Percentiles rank a stretch among this genome's conserved stretches.
These are phyloP conservation scores for Penicillium verhagenii DNA, from an alignment of 495 filamentous ascomycete species.

Conservation along the genomic window DNA sequence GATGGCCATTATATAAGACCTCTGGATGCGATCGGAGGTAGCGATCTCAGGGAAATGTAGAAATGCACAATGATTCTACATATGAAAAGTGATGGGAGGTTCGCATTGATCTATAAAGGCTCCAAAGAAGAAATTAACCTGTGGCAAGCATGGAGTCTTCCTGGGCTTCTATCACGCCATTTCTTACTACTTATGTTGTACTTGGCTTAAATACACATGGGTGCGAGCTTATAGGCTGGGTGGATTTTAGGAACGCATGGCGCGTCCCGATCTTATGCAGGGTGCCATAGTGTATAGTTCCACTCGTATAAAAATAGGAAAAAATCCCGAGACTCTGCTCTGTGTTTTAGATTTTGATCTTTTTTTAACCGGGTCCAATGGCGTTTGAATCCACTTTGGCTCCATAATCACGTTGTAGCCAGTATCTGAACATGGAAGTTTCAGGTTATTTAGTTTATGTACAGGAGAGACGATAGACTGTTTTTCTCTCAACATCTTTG, in stretches of 20 bases:
- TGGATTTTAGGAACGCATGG: not conserved
- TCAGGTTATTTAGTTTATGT: too few species aligned
- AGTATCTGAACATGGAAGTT: too few species aligned
- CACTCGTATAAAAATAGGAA: not conserved
- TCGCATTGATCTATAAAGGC: not conserved
- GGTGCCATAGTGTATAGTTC: too few species aligned
- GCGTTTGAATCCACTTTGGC: not conserved
- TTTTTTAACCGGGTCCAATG: too few species aligned
- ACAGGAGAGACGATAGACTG: too few species aligned
- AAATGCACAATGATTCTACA: not conserved
- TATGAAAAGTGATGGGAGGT: not conserved
- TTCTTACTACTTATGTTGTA: not conserved
- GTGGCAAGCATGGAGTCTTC: constrained; percentile 4
- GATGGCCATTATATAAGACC: constrained; percentile 14
- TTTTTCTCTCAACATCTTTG: too few species aligned
- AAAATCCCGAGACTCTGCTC: not conserved
- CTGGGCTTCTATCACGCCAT: constrained; percentile 24
- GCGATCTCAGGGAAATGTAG: not conserved
- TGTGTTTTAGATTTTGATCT: not conserved
- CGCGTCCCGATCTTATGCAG: not conserved
- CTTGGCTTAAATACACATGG: not conserved
- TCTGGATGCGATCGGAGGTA: not conserved
- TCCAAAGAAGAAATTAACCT: constrained; percentile 3
- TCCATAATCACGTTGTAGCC: too few species aligned
- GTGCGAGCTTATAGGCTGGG: not conserved